Percentiles rank a stretch among this genome's conserved stretches.
Evolutionary conservation across 352 stramenopile species (phyloP).

Genomic region (Phytophthora nicotianae): DNA sequence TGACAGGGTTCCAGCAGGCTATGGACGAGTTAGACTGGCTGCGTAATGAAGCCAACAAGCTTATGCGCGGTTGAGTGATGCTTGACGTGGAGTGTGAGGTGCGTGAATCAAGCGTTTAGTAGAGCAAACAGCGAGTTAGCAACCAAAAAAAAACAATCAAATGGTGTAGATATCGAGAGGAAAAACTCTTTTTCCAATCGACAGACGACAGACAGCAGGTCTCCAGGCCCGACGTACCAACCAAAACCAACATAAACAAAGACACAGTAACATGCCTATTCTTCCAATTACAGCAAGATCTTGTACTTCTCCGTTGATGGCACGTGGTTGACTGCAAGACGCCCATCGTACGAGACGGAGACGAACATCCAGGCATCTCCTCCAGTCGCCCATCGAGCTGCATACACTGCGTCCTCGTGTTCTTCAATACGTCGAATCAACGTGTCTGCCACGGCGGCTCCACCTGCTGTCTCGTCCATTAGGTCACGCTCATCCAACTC

Average conservation of each 20-base stretch:
- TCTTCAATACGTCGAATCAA: constrained; percentile 92
- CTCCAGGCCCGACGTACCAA: constrained; percentile 34
- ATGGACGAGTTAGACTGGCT: constrained; percentile 85
- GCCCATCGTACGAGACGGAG: constrained; percentile 95
- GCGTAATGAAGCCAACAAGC: constrained; percentile 76
- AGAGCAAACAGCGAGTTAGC: constrained; percentile 30
- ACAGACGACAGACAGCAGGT: constrained; percentile 35
- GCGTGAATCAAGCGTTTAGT: constrained; percentile 42
- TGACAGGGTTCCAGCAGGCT: constrained; percentile 79
- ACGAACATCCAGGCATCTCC: constrained; percentile 97
- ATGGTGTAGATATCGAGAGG: constrained; percentile 39
- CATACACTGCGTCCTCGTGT: constrained; percentile 95
- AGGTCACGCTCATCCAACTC: constrained; percentile 89
- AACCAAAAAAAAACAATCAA: constrained; percentile 27
- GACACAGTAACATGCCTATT: constrained; percentile 24
- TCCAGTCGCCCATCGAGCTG: constrained; percentile 89
- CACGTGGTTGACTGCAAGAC: constrained; percentile 95
- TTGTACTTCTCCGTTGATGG: constrained; percentile 99
- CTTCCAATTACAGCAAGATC: constrained; percentile 91
- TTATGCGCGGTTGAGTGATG: constrained; percentile 65
- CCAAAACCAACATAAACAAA: constrained; percentile 30
- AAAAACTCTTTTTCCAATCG: constrained; percentile 12
- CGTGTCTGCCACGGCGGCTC: constrained; percentile 65
- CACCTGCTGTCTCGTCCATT: constrained; percentile 64
- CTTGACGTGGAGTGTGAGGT: constrained; percentile 32